Evolutionary conservation across 1,284 basidiomycete species (phyloP).

Genomic region (Cutaneotrichosporon mucoides): DNA sequence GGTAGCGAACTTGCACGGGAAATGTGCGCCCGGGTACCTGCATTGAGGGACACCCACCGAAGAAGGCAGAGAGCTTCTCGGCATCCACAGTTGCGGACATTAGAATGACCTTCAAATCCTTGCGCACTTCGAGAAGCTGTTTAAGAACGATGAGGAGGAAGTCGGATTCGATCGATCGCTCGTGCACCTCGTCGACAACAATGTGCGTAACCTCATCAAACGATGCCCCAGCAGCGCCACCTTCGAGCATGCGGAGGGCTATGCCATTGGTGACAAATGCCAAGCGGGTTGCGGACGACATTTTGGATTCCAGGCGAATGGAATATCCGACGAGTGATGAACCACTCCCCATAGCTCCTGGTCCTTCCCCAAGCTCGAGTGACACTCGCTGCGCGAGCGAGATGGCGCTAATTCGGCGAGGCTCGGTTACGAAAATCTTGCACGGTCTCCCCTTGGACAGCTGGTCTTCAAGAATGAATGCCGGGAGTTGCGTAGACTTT

Average conservation of each 20-base stretch:
- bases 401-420: conserved; percentile 92
- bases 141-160: conserved; percentile 94
- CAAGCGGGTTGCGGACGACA: conserved; percentile 71
- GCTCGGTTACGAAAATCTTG: conserved; percentile 95
- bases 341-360: conserved; percentile 71
- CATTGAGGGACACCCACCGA: conserved; percentile 82
- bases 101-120: conserved; percentile 84
- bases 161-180: conserved; percentile 95
- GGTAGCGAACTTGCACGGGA: conserved; percentile 80
- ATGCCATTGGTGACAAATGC: conserved; percentile 93
- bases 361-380: conserved; percentile 81
- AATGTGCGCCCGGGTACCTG: conserved; percentile 95
- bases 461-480: conserved; percentile 90
- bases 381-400: conserved; percentile 96
- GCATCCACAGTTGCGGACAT: conserved; percentile 98
- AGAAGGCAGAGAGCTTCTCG: conserved; percentile 89
- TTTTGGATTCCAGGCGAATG: conserved; percentile 87
- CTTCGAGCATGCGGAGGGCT: conserved; percentile 91
- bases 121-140: conserved; percentile 72
- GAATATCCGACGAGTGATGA: conserved; percentile 90
- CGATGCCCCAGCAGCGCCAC: conserved; percentile 59
- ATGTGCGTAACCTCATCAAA: conserved; percentile 83
- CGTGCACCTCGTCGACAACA: conserved; percentile 59
- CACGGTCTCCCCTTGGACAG: conserved; percentile 76
- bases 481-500: conserved; percentile 95